Conservation (phyloP, 2,329 filamentous ascomycete genomes). For the Phialophora verrucosa region DNA sequence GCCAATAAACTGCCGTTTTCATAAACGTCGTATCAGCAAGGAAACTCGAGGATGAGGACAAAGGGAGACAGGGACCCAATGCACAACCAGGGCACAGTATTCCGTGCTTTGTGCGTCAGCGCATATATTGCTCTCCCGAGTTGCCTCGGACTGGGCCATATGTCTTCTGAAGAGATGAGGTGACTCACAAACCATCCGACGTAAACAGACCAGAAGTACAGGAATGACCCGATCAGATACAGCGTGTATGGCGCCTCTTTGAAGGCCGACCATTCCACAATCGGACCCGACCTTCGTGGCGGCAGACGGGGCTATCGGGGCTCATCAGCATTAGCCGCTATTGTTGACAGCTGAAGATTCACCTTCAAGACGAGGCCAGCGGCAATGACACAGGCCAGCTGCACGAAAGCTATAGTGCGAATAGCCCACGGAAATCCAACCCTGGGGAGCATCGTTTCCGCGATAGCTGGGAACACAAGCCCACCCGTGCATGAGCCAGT, state of each 20-base stretch:
- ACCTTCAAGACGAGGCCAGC: constrained; percentile 52
- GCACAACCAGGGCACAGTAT: neutral
- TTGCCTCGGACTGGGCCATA: neutral
- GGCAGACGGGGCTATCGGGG: constrained; percentile 57
- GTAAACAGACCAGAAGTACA: constrained; percentile 60
- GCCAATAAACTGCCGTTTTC: constrained; percentile 30
- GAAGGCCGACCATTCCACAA: constrained; percentile 60
- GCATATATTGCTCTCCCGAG: neutral
- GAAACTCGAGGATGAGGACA: neutral
- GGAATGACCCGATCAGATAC: constrained; percentile 51
- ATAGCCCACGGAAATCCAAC: constrained; percentile 70
- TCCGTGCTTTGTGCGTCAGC: neutral
- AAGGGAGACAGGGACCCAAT: neutral
- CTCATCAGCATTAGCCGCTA: neutral
- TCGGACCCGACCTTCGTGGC: constrained; percentile 56
- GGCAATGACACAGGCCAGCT: constrained; percentile 54
- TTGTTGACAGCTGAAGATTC: constrained; percentile 44
- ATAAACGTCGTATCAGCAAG: neutral
- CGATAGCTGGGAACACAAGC: constrained; percentile 66
- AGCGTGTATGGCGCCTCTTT: constrained; percentile 56
- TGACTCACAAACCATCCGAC: constrained; percentile 54
- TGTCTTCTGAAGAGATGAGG: neutral
- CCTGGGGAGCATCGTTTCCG: constrained; percentile 62
- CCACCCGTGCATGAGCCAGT: constrained; percentile 67
- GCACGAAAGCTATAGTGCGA: constrained; percentile 65